Base-by-base conservation (phyloP, 306 rosid species). In the Pyrus pyrifolia region DNA sequence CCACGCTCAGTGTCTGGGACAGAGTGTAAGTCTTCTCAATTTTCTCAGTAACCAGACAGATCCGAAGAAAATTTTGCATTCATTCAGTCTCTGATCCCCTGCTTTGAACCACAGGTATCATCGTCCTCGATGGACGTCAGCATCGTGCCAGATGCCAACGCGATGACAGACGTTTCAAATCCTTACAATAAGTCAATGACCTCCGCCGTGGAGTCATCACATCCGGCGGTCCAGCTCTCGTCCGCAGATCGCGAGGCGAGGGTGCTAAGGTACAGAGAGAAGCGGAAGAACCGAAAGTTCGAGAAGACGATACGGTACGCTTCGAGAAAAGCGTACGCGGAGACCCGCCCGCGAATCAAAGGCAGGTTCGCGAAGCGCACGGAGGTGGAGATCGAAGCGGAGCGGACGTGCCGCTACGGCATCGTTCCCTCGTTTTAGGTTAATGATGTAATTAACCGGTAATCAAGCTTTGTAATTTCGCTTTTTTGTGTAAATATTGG, bases 261-360 rank as follows among this genome's bases (percentile, higher is more conserved):
- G 81, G 99, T 95, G 51, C 70, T 95, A 86, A 95, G 99, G 93
- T 95, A 95, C 85, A 88, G 90, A 46, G 97, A 95, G 88, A 95
- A 95, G 89, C 89, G 99, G 81, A 95, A 95, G 97, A 95, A 90
- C 76, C 44, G 99, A 49, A 95, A 90, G 83, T 95, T 95, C 86
- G 92, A 92, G 92, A 95, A 95, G 91, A 95, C 97, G 13, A 92
- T 95, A 51, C 97, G 99, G 1, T 95, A 95, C 52, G 97, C 99
- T 4, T 95, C 99, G 0, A 76, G 99, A 40, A 95, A 95, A 71
- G 99, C 99, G 0, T 95, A 95, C 62, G 99, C 99, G 0, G 99
- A 95, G 78, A 88, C 97, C 7, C 86, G 99, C 78, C 99, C 99
- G 0, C 84, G 99, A 79, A 89, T 95, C 88, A 95, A 95, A 83